Evolutionary conservation across 2,329 filamentous ascomycete genomes (phyloP), one percentile per base, ranked within the genome.

Genomic region (Rutstroemia sydowiana): DNA sequence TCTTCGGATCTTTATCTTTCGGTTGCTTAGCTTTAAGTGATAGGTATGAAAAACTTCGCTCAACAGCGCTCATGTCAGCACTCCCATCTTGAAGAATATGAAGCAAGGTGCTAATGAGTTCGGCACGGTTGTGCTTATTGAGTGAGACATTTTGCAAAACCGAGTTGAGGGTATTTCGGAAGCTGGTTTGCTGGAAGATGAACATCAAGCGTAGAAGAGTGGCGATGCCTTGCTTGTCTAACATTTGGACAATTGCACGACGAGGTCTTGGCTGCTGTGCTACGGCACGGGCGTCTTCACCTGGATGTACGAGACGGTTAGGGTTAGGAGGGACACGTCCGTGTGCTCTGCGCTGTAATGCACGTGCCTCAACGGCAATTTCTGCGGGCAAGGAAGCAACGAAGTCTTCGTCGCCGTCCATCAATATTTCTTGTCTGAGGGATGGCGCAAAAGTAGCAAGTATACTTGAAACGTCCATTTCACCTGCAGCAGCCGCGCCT

Each of bases 181-280:
- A 85, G 56, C 88, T 93, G 20, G 88, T 88, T 58, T 92, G 88
- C 59, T 96, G 88, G 44, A 88, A 87, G 62, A 97, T 90, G 68
- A 98, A 98, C 92, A 98, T 96, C 9, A 98, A 78, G n/a, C 95
- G 88, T 40, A 98, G 77, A 31, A 98, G 74, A n/a, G 93, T 97
- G 23, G 95, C 93, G 59, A 98, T 85, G 23, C 95, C 93, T 43
- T 91, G 80, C 70, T 95, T 96, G 69, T 98, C 93, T 28, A 98
- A 80, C 86, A 98, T 95, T 67, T 98, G 93, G 21, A 95, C 87
- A 53, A 95, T 87, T 20, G 88, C 84, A 55, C 87, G 86, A 52
- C 88, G 83, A 62, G 87, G 85, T 34, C 76, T 71, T 71, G 90
- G 92, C 45, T 63, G 57, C 13, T 51, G 41, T 34, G 39, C 28